These are phyloP conservation scores for Daldinia grandis DNA, from an alignment of 495 filamentous ascomycete genomes.

Conservation along the genomic window DNA sequence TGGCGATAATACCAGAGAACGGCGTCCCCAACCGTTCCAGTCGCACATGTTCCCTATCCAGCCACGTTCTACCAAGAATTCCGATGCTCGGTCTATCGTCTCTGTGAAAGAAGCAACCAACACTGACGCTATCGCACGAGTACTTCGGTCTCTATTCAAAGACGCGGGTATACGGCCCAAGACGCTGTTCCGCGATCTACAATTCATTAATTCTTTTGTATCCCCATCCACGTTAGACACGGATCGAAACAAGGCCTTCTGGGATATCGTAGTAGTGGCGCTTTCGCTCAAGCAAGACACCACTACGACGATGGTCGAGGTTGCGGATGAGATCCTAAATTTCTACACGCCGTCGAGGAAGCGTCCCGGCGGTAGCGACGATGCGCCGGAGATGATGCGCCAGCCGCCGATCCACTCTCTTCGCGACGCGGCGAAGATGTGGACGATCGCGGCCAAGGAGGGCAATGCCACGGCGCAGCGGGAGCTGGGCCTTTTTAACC, in stretches of 20 bases:
- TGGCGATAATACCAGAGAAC: slow-evolving; percentile 73
- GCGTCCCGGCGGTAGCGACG: slow-evolving; percentile 39
- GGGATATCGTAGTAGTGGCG: slow-evolving; percentile 90
- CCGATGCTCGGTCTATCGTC: slow-evolving; percentile 54
- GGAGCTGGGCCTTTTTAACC: slow-evolving; percentile 92
- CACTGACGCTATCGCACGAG: slow-evolving; percentile 79
- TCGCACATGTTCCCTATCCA: slow-evolving; percentile 46
- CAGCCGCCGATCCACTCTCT: slow-evolving; percentile 67
- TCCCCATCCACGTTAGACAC: slow-evolving; percentile 82
- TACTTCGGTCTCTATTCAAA: slow-evolving; percentile 81
- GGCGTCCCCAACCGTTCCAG: slow-evolving; percentile 66
- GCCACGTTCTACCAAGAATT: slow-evolving; percentile 43
- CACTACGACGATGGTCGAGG: slow-evolving; percentile 87
- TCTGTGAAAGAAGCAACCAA: slow-evolving; percentile 56
- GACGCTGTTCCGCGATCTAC: slow-evolving; percentile 92
- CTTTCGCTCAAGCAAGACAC: slow-evolving; percentile 89
- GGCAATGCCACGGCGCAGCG: slow-evolving; percentile 91
- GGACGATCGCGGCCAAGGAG: slow-evolving; percentile 94
- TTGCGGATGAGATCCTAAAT: slow-evolving; percentile 78
- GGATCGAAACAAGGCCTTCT: slow-evolving; percentile 89
- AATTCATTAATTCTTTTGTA: slow-evolving; percentile 94
- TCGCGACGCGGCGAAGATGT: slow-evolving; percentile 88
- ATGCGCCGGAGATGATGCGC: slow-evolving; percentile 46
- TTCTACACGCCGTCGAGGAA: slow-evolving; percentile 59
- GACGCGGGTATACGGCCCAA: slow-evolving; percentile 80